These are phyloP conservation scores for Ambrosiella xylebori DNA, from an alignment of 2,329 filamentous ascomycete genomes.

Conservation along the genomic window DNA sequence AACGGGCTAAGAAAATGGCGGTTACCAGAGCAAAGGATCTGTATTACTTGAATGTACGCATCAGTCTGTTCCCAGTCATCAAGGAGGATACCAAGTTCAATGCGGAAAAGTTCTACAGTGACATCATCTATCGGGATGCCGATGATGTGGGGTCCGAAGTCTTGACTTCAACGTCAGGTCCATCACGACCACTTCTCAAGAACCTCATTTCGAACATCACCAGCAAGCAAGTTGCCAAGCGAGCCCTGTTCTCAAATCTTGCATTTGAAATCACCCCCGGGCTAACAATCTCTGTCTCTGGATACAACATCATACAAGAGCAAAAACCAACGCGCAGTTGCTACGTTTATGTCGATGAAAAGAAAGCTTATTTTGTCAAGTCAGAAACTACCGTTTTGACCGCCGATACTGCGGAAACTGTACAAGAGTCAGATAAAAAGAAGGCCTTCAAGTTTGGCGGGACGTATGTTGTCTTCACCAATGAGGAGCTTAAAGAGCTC, in stretches of 20 bases:
- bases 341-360: conserved; percentile 78
- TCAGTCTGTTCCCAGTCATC: conserved; percentile 85
- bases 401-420: conserved; percentile 56
- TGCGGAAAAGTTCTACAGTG: conserved; percentile 77
- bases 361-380: conserved; percentile 62
- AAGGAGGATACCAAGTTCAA: conserved; percentile 38
- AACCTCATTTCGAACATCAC: conserved; percentile 77
- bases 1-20: conserved; percentile 55
- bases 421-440: conserved; percentile 67
- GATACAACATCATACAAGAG: conserved; percentile 74
- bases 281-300: conserved; percentile 77
- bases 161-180: conserved; percentile 46
- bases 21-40: conserved; percentile 83
- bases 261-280: conserved; percentile 73
- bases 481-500: conserved; percentile 65
- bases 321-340: conserved; percentile 68
- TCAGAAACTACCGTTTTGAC: conserved; percentile 59
- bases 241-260: conserved; percentile 74
- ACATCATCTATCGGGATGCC: conserved; percentile 73
- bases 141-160: conserved; percentile 39
- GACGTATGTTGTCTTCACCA: conserved; percentile 69
- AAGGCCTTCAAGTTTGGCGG: conserved; percentile 95
- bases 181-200: conserved; percentile 63
- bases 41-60: conserved; percentile 79
- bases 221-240: conserved; percentile 71